Evolutionary conservation across 108 stramenopile genomes (phyloP).

Genomic region (Schizochytrium sp.): DNA sequence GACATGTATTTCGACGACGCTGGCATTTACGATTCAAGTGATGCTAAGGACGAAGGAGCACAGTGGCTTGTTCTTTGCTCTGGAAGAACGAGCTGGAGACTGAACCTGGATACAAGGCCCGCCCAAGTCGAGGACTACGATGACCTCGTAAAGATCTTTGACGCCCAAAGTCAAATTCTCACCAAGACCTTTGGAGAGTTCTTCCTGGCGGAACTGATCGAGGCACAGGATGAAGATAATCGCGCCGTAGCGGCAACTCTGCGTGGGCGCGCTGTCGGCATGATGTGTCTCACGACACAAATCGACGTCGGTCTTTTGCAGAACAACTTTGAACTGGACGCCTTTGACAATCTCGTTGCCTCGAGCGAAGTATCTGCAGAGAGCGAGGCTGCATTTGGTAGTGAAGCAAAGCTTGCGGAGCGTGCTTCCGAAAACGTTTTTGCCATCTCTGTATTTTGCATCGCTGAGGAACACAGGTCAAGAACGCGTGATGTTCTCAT

Average conservation of each 20-base stretch:
- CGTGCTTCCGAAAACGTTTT: conserved; percentile 24
- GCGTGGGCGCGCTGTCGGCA: conserved; percentile 32
- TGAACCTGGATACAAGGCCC: conserved; percentile 26
- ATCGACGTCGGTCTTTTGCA: conserved; percentile 39
- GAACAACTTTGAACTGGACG: conserved; percentile 40
- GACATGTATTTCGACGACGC: not conserved
- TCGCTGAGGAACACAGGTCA: conserved; percentile 17
- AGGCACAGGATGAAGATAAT: conserved; percentile 42
- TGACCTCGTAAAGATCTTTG: conserved; percentile 54
- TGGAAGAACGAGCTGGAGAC: not conserved
- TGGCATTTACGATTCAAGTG: not conserved
- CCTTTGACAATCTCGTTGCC: conserved; percentile 37
- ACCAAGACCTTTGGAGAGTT: conserved; percentile 44
- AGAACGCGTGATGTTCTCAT: conserved; percentile 40
- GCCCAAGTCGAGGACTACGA: conserved; percentile 60
- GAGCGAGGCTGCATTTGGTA: not conserved
- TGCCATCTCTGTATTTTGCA: conserved; percentile 30
- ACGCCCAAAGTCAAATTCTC: conserved; percentile 40
- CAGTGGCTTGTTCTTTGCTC: not conserved
- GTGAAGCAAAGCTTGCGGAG: not conserved
- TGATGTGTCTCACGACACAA: conserved; percentile 38
- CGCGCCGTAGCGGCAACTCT: conserved; percentile 20
- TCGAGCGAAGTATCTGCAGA: conserved; percentile 9
- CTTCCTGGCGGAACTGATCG: conserved; percentile 58
- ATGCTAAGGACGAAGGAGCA: not conserved